A percentile compares a stretch with the other conserved stretches of the same genome.
phyloP scores from a whole-genome alignment of 805 yeast genomes.

The Alloascoidea hylecoeti region DNA sequence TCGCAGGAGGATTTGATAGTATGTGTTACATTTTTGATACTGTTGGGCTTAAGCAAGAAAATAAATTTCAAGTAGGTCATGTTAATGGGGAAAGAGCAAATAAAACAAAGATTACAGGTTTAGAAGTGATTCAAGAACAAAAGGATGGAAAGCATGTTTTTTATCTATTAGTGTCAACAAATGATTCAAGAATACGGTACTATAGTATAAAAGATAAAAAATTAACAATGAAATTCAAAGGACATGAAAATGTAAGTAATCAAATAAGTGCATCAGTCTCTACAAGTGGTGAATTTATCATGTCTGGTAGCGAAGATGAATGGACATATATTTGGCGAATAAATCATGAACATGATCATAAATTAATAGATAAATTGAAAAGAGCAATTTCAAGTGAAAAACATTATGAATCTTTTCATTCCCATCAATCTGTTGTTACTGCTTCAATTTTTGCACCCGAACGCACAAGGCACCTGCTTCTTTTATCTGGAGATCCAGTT shows the following conservation, averaged over 20 bases:
- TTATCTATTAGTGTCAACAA: slow-evolving; percentile 52
- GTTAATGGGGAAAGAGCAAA: slow-evolving; percentile 16
- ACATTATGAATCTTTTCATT: slow-evolving; percentile 60
- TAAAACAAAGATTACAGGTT: slow-evolving; percentile 64
- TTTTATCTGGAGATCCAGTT: slow-evolving; percentile 66
- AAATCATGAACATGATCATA: slow-evolving; percentile 13
- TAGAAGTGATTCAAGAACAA: slow-evolving; percentile 24
- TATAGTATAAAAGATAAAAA: slow-evolving; percentile 38
- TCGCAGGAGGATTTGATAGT: slow-evolving; percentile 75
- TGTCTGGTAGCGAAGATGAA: slow-evolving; percentile 81
- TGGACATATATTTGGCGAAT: slow-evolving; percentile 75
- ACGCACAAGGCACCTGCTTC: slow-evolving; percentile 45
- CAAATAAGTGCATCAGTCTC: slow-evolving; percentile 56
- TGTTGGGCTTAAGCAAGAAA: slow-evolving; percentile 36
- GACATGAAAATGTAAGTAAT: slow-evolving; percentile 55
- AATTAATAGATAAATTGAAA: slow-evolving; percentile 11
- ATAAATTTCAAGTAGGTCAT: slow-evolving; percentile 23
- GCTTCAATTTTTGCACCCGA: slow-evolving; percentile 70
- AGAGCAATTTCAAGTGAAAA: slow-evolving; percentile 20
- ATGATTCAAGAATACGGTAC: slow-evolving; percentile 67
- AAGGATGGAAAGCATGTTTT: slow-evolving; percentile 17
- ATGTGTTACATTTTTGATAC: slow-evolving; percentile 46
- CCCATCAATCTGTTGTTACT: slow-evolving; percentile 62
- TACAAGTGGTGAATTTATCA: slow-evolving; percentile 40
- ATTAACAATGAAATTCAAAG: slow-evolving; percentile 58